phyloP scores from a whole-genome alignment of 2,329 filamentous ascomycete genomes.

The Didymella exigua region DNA sequence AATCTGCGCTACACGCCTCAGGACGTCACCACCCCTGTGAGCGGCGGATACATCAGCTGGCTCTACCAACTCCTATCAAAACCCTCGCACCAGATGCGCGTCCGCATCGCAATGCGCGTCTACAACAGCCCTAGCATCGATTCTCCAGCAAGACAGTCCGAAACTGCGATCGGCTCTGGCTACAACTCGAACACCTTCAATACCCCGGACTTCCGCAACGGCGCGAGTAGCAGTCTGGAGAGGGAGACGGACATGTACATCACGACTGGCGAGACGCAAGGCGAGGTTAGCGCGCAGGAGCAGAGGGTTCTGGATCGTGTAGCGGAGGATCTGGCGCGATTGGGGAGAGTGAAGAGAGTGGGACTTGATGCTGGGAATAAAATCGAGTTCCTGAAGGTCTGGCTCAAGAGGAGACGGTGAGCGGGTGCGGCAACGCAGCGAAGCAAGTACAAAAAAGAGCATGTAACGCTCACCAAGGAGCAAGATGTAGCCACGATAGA shows the following conservation, averaged over 20 bases:
- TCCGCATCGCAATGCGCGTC: conserved; percentile 82
- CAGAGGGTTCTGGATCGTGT: conserved; percentile 76
- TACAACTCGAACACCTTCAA: conserved; percentile 46
- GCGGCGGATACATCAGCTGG: conserved; percentile 73
- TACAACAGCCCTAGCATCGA: conserved; percentile 43
- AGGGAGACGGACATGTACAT: conserved; percentile 26
- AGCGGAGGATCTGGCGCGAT: conserved; percentile 81
- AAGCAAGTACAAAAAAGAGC: neutral
- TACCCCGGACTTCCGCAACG: conserved; percentile 31
- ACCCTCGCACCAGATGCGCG: conserved; percentile 86
- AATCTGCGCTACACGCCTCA: conserved; percentile 86
- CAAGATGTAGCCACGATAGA: no score
- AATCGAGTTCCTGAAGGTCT: conserved; percentile 76
- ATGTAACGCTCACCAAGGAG: neutral
- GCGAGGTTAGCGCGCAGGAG: conserved; percentile 55
- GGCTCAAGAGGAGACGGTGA: conserved; percentile 54
- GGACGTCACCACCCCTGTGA: conserved; percentile 89
- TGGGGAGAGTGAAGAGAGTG: conserved; percentile 88
- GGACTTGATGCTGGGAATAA: conserved; percentile 85
- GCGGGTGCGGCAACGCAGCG: neutral
- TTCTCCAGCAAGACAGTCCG: conserved; percentile 17
- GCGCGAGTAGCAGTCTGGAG: conserved; percentile 10
- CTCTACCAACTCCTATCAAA: conserved; percentile 85
- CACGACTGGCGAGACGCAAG: conserved; percentile 10
- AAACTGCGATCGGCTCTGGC: conserved; percentile 27